These are phyloP conservation scores for Teunomyces funiuensis DNA, from an alignment of 805 yeast genomes.

Conservation along the genomic window DNA sequence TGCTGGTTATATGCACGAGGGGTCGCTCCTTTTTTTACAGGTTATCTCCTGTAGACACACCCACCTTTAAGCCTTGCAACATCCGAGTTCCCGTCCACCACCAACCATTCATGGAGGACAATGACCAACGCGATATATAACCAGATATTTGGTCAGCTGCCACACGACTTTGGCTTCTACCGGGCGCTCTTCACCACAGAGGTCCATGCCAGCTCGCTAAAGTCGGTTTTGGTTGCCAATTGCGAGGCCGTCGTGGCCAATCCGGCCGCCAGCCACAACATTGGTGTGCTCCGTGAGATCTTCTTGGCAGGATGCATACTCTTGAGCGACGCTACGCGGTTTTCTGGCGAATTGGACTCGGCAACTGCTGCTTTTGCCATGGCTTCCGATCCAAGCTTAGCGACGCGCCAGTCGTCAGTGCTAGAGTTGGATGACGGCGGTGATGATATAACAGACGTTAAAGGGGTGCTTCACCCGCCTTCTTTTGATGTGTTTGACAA, in stretches of 20 bases:
- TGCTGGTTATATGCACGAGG: no score
- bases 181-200: constrained; percentile 22
- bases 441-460: constrained; percentile 21
- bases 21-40: no score
- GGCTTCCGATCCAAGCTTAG: background rate
- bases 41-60: background rate
- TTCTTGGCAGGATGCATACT: constrained; percentile 20
- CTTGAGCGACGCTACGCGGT: constrained; percentile 21
- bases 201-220: constrained; percentile 23
- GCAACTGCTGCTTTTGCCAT: background rate
- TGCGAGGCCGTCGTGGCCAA: constrained; percentile 40
- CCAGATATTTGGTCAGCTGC: constrained; percentile 19
- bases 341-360: constrained; percentile 8
- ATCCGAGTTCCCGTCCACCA: background rate
- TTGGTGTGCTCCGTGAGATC: constrained; percentile 14
- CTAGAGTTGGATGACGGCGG: constrained; percentile 17
- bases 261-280: constrained; percentile 7
- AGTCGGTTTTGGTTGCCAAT: constrained; percentile 22
- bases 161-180: constrained; percentile 22
- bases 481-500: constrained; percentile 12
- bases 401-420: constrained; percentile 1
- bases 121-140: constrained; percentile 20
- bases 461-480: constrained; percentile 9
- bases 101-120: background rate
- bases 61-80: background rate